Evolutionary conservation across 2,329 filamentous ascomycete species (phyloP).

Genomic region (Xylaria sp.): DNA sequence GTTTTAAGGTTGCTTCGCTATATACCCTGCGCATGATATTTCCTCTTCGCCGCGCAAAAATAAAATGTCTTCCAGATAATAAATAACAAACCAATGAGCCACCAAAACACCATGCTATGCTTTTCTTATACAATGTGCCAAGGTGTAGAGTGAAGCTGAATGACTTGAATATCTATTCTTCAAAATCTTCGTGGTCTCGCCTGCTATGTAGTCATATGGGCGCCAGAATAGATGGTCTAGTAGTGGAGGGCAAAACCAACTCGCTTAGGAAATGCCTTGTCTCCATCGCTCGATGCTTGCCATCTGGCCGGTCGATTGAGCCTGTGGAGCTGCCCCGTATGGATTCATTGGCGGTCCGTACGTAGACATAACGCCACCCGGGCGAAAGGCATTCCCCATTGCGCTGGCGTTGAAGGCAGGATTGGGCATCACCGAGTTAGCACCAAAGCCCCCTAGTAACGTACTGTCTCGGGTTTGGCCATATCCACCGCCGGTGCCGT

Average conservation of each 20-base stretch:
- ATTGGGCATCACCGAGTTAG: slow-evolving; percentile 20
- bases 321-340: slow-evolving; percentile 32
- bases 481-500: slow-evolving; percentile 52
- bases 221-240: background rate
- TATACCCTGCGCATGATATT: slow-evolving; percentile 11
- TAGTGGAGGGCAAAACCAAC: background rate
- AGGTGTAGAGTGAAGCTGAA: slow-evolving; percentile 7
- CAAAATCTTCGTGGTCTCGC: background rate
- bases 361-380: slow-evolving; percentile 28
- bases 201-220: background rate
- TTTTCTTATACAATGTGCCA: slow-evolving; percentile 18
- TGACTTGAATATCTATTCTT: background rate
- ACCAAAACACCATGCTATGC: slow-evolving; percentile 26
- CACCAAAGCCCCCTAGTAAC: slow-evolving; percentile 27
- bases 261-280: slow-evolving; percentile 39
- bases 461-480: slow-evolving; percentile 35
- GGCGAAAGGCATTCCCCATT: slow-evolving; percentile 34
- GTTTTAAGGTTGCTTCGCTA: slow-evolving; percentile 9
- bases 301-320: slow-evolving; percentile 39
- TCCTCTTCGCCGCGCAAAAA: slow-evolving; percentile 13
- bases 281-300: slow-evolving; percentile 44
- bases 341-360: slow-evolving; percentile 32
- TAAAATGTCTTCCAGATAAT: background rate
- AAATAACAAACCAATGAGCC: slow-evolving; percentile 6
- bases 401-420: slow-evolving; percentile 29